These are phyloP conservation scores for Laguncularia racemosa DNA, from an alignment of 345 rosid species.

Conservation along the genomic window DNA sequence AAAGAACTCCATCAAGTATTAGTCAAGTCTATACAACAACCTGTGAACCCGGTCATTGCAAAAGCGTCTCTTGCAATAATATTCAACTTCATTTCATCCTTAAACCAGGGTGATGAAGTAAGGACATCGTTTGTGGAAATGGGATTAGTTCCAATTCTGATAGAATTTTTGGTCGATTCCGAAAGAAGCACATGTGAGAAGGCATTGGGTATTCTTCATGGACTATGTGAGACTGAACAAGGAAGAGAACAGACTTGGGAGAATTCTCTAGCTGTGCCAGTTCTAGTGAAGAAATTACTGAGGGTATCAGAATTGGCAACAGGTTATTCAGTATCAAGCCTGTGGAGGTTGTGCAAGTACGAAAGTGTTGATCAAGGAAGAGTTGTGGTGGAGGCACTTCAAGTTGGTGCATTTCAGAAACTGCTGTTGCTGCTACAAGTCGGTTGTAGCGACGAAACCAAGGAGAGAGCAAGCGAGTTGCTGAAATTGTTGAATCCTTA, in stretches of 20 bases:
- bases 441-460: conserved; percentile 37
- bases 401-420: conserved; percentile 56
- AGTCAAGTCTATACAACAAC: conserved; percentile 20
- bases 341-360: conserved; percentile 36
- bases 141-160: conserved; percentile 23
- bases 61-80: conserved; percentile 31
- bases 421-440: conserved; percentile 43
- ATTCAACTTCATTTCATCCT: conserved; percentile 24
- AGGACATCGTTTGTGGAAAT: conserved; percentile 17
- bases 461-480: conserved; percentile 50
- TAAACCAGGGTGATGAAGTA: background rate
- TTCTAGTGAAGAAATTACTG: conserved; percentile 42
- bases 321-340: conserved; percentile 27
- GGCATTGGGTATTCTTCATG: conserved; percentile 25
- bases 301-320: conserved; percentile 31
- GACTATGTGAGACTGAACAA: conserved; percentile 22
- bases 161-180: conserved; percentile 22
- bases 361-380: conserved; percentile 19
- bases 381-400: conserved; percentile 31
- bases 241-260: conserved; percentile 28
- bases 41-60: conserved; percentile 17
- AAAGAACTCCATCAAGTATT: conserved; percentile 20
- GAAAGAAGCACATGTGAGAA: conserved; percentile 29
- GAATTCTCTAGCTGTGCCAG: conserved; percentile 32
- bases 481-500: conserved; percentile 54